Evolutionary conservation across 371 early-diverging fungal genomes (phyloP).

Genomic region (Gilbertella persicaria): DNA sequence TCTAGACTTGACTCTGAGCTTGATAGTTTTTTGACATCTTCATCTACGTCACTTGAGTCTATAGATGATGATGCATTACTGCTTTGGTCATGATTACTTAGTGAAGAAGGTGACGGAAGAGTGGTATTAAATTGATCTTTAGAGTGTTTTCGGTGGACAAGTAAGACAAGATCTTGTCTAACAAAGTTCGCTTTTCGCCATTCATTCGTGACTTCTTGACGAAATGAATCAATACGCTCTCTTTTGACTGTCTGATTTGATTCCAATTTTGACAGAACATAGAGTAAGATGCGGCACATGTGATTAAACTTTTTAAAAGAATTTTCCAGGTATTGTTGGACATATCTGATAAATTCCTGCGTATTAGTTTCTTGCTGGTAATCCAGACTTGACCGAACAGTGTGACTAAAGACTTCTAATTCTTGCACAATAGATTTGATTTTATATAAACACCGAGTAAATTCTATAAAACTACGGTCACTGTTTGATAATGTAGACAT

Average conservation of each 20-base stretch:
- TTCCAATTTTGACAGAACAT: constrained; percentile 21
- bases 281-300: constrained; percentile 15
- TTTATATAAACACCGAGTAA: constrained; percentile 28
- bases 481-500: constrained; percentile 19
- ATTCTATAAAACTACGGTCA: constrained; percentile 27
- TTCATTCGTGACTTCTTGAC: constrained; percentile 21
- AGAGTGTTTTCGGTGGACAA: background rate
- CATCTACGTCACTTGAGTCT: background rate
- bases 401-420: constrained; percentile 18
- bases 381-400: constrained; percentile 9
- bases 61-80: background rate
- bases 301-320: constrained; percentile 25
- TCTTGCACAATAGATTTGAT: constrained; percentile 22
- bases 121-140: background rate
- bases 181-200: constrained; percentile 18
- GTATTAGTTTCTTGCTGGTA: background rate
- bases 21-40: background rate
- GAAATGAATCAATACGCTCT: constrained; percentile 24
- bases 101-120: constrained; percentile 1
- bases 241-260: constrained; percentile 12
- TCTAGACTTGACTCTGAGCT: background rate
- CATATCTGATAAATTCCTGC: constrained; percentile 7
- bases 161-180: constrained; percentile 5
- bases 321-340: constrained; percentile 12
- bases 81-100: background rate